Conservation (phyloP, 2,329 filamentous ascomycete species). For the Cladosporium sp. region DNA sequence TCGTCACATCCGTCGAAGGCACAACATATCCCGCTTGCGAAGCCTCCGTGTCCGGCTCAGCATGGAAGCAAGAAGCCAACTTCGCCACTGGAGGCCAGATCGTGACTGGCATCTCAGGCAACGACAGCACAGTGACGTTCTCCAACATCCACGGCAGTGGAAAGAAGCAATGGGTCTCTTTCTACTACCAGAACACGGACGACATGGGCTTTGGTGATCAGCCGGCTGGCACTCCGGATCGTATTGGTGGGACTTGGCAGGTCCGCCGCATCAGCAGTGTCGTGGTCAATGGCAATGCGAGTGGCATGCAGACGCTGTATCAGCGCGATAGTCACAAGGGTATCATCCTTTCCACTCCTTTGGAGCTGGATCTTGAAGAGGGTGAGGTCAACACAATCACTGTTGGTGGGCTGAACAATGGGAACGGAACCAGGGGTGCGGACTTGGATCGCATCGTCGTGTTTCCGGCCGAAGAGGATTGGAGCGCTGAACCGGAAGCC, state of each 20-base stretch:
- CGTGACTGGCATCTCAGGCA: constrained; percentile 50
- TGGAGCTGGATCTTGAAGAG: constrained; percentile 50
- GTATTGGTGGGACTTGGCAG: constrained; percentile 57
- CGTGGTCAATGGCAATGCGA: constrained; percentile 50
- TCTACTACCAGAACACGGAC: constrained; percentile 57
- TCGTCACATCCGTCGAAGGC: constrained; percentile 44
- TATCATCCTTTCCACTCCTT: constrained; percentile 54
- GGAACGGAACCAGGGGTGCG: constrained; percentile 52
- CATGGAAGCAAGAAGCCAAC: constrained; percentile 53
- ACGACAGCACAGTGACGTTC: constrained; percentile 52
- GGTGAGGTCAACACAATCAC: constrained; percentile 58
- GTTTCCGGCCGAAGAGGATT: constrained; percentile 48
- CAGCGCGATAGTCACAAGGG: constrained; percentile 57
- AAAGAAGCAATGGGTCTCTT: constrained; percentile 53
- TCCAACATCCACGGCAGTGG: constrained; percentile 45
- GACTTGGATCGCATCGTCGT: constrained; percentile 58
- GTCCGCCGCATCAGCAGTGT: constrained; percentile 57
- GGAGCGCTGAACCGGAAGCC: neutral
- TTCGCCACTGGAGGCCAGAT: constrained; percentile 47
- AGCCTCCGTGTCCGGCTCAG: constrained; percentile 43
- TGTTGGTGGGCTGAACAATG: constrained; percentile 54
- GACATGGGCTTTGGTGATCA: constrained; percentile 56
- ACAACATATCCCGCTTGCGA: constrained; percentile 45
- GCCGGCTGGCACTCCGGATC: constrained; percentile 52
- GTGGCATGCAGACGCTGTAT: constrained; percentile 47